These are phyloP conservation scores for Candida ipomoeae DNA, from an alignment of 805 yeast genomes.

Conservation along the genomic window DNA sequence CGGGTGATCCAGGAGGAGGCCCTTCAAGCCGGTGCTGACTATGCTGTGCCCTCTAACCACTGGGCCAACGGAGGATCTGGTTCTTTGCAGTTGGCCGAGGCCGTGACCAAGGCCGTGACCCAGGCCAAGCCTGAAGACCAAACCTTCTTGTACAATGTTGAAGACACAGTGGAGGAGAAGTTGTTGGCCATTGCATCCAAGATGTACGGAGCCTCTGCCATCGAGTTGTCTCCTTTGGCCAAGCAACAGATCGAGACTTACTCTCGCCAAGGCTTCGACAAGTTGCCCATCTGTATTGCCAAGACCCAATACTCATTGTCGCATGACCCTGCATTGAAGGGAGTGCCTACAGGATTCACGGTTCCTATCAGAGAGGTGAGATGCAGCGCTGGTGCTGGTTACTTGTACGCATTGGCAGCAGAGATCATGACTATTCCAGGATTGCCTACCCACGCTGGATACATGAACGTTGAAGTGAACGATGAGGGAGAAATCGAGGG, in stretches of 20 bases:
- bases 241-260: slow-evolving; percentile 74
- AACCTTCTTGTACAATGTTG: slow-evolving; percentile 62
- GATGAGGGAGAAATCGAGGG: slow-evolving; percentile 92
- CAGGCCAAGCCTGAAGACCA: slow-evolving; percentile 24
- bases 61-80: slow-evolving; percentile 97
- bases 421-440: slow-evolving; percentile 98
- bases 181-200: slow-evolving; percentile 71
- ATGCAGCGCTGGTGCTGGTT: slow-evolving; percentile 95
- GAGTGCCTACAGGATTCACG: slow-evolving; percentile 90
- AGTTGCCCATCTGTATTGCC: slow-evolving; percentile 93
- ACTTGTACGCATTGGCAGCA: slow-evolving; percentile 92
- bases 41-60: slow-evolving; percentile 86
- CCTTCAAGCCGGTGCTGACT: slow-evolving; percentile 85
- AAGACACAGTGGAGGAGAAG: slow-evolving; percentile 74
- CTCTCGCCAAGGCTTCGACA: slow-evolving; percentile 82
- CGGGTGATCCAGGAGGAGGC: slow-evolving; percentile 77
- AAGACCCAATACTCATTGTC: slow-evolving; percentile 96
- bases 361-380: slow-evolving; percentile 94
- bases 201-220: slow-evolving; percentile 89
- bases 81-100: slow-evolving; percentile 76
- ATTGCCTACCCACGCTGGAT: slow-evolving; percentile 91
- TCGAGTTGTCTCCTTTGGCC: slow-evolving; percentile 81
- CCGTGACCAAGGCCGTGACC: slow-evolving; percentile 69
- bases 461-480: slow-evolving; percentile 93
- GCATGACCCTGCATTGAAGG: slow-evolving; percentile 88